Conservation (phyloP, 2,329 filamentous ascomycete species). For the Ceratocystis diversiconidia region DNA sequence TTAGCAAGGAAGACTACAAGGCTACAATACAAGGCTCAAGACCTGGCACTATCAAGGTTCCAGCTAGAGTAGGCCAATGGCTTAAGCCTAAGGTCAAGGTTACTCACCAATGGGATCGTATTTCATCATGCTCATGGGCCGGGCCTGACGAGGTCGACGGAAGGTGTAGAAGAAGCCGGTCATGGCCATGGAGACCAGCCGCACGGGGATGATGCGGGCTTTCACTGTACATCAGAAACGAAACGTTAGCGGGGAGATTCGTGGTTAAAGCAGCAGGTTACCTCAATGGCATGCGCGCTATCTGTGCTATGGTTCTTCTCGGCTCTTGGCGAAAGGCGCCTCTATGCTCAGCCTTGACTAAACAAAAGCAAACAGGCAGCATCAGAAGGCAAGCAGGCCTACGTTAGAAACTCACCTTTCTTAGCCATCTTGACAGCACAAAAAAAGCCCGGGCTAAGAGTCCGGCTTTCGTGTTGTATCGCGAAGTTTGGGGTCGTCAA, state of each 20-base stretch:
- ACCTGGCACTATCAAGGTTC: no score
- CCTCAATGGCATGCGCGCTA: no score
- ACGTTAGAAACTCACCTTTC: conserved; percentile 23
- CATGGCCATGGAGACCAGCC: conserved; percentile 95
- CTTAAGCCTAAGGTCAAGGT: background rate
- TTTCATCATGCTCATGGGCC: conserved; percentile 93
- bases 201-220: conserved; percentile 82
- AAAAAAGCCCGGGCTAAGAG: conserved; percentile 10
- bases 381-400: background rate
- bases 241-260: background rate
- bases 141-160: conserved; percentile 62
- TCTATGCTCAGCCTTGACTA: background rate
- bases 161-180: conserved; percentile 95
- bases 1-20: conserved; percentile 10
- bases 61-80: background rate
- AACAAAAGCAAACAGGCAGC: background rate
- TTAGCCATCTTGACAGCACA: conserved; percentile 25
- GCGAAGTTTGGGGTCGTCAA: background rate
- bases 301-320: no score
- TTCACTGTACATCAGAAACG: conserved; percentile 44
- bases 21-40: no score
- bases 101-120: conserved; percentile 83
- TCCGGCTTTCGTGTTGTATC: background rate
- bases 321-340: no score
- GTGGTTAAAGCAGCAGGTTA: no score